phyloP scores from a whole-genome alignment of 2,329 filamentous ascomycete genomes.

The Coniella vitis region DNA sequence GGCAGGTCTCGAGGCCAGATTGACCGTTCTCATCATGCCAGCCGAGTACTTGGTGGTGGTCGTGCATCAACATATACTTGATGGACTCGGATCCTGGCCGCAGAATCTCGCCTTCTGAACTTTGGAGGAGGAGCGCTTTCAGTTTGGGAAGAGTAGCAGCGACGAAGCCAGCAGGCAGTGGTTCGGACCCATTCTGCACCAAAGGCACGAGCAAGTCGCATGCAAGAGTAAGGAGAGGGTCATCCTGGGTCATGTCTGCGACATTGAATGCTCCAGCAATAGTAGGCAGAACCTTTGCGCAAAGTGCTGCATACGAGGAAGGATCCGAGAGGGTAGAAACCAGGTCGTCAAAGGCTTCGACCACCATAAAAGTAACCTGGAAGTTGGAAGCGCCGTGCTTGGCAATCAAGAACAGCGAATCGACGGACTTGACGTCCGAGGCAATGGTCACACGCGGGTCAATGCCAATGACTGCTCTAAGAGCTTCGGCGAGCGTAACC shows the following conservation, averaged over 20 bases:
- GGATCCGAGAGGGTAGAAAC: slow-evolving; percentile 60
- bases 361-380: slow-evolving; percentile 80
- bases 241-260: slow-evolving; percentile 76
- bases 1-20: slow-evolving; percentile 77
- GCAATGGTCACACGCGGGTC: slow-evolving; percentile 70
- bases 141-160: slow-evolving; percentile 81
- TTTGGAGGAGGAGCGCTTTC: slow-evolving; percentile 72
- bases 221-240: slow-evolving; percentile 70
- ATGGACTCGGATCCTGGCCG: slow-evolving; percentile 80
- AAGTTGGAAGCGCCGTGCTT: slow-evolving; percentile 86
- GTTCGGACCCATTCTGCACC: slow-evolving; percentile 74
- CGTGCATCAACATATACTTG: slow-evolving; percentile 84
- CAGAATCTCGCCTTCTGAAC: slow-evolving; percentile 80
- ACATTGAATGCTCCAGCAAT: slow-evolving; percentile 86
- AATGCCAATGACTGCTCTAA: slow-evolving; percentile 75
- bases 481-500: slow-evolving; percentile 79
- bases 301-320: slow-evolving; percentile 70
- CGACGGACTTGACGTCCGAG: slow-evolving; percentile 65
- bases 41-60: slow-evolving; percentile 79
- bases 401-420: slow-evolving; percentile 80
- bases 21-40: slow-evolving; percentile 79
- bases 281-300: slow-evolving; percentile 78
- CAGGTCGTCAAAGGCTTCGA: slow-evolving; percentile 87
- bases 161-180: slow-evolving; percentile 81
- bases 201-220: slow-evolving; percentile 77